These are phyloP conservation scores for Paecilomyces fulvus DNA, from an alignment of 2,329 filamentous ascomycete species.

Conservation along the genomic window DNA sequence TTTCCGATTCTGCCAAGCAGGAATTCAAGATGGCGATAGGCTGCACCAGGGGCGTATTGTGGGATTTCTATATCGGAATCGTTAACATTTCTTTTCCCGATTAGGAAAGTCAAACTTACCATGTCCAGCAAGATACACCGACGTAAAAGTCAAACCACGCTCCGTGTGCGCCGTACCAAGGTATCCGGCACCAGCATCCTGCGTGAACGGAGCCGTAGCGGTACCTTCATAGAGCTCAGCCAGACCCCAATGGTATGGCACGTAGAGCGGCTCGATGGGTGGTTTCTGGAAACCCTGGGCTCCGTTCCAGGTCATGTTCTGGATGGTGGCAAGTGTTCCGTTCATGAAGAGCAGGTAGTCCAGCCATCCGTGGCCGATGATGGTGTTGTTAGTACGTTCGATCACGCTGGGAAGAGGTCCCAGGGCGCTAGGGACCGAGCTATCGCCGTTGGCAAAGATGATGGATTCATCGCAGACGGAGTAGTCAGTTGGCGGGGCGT, in stretches of 20 bases:
- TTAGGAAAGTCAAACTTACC: constrained; percentile 1
- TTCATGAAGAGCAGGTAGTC: constrained; percentile 63
- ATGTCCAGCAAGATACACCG: constrained; percentile 6
- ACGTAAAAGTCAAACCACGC: constrained; percentile 49
- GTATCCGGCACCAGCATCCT: constrained; percentile 56
- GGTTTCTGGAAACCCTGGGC: constrained; percentile 58
- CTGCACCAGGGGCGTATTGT: constrained; percentile 60
- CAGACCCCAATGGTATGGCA: constrained; percentile 51
- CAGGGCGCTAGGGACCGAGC: constrained; percentile 28
- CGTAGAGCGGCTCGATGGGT: constrained; percentile 63
- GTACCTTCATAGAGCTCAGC: constrained; percentile 3
- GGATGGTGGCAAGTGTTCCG: constrained; percentile 63
- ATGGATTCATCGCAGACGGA: constrained; percentile 32
- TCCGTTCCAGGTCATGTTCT: constrained; percentile 78
- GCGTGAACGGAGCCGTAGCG: constrained; percentile 24
- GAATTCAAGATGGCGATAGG: constrained; percentile 69
- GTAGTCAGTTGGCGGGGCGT: constrained; percentile 43
- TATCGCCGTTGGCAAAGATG: constrained; percentile 41
- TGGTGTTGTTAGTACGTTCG: constrained; percentile 61
- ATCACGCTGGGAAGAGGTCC: constrained; percentile 56
- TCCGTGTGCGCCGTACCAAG: constrained; percentile 65
- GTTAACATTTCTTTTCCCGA: background rate
- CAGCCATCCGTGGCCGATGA: constrained; percentile 66
- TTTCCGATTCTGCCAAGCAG: constrained; percentile 61
- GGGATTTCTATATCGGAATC: constrained; percentile 25